Conservation (phyloP, 495 filamentous ascomycete genomes). For the Trichoderma virens region DNA sequence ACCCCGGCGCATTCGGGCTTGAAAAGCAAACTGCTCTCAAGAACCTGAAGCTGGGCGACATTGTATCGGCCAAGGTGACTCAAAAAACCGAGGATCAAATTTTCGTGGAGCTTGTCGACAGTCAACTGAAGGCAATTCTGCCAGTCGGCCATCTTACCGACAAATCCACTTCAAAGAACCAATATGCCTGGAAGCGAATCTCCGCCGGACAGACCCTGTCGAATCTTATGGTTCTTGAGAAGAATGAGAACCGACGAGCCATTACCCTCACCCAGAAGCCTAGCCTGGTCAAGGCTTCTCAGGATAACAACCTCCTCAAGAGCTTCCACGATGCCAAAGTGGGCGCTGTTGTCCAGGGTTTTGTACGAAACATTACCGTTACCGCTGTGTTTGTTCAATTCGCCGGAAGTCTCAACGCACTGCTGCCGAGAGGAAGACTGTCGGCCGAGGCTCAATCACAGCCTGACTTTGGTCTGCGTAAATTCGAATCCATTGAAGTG, state of each 20-base stretch:
- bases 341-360: slow-evolving; percentile 65
- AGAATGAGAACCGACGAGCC: slow-evolving; percentile 61
- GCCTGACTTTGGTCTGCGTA: slow-evolving; percentile 66
- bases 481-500: slow-evolving; percentile 60
- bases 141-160: slow-evolving; percentile 74
- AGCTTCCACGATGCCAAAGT: slow-evolving; percentile 62
- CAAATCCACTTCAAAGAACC: slow-evolving; percentile 65
- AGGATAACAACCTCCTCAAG: slow-evolving; percentile 54
- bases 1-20: slow-evolving; percentile 65
- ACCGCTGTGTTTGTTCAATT: slow-evolving; percentile 78
- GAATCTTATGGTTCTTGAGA: slow-evolving; percentile 78
- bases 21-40: slow-evolving; percentile 69
- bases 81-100: slow-evolving; percentile 79
- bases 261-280: slow-evolving; percentile 74
- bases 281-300: slow-evolving; percentile 66
- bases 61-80: slow-evolving; percentile 69
- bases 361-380: slow-evolving; percentile 72
- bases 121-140: slow-evolving; percentile 65
- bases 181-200: slow-evolving; percentile 65
- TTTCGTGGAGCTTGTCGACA: slow-evolving; percentile 63
- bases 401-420: slow-evolving; percentile 63
- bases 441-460: slow-evolving; percentile 55
- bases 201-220: slow-evolving; percentile 71
- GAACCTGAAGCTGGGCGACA: slow-evolving; percentile 57
- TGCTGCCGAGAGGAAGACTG: slow-evolving; percentile 70